Conservation (phyloP, 805 yeast genomes). For the Yamadazyma scolyti region DNA sequence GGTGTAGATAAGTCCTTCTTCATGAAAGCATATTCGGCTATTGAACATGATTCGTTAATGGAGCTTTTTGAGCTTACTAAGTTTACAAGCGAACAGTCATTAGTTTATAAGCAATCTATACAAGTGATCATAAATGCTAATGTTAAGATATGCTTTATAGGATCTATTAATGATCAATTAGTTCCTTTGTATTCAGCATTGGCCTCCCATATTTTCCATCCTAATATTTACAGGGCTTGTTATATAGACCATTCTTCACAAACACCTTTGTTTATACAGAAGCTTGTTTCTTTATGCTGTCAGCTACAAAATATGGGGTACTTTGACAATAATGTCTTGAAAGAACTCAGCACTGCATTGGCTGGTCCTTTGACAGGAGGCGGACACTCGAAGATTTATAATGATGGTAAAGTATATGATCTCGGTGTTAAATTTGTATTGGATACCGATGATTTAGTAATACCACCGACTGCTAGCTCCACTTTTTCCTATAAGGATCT, state of each 20-base stretch:
- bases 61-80: slow-evolving; percentile 89
- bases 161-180: slow-evolving; percentile 89
- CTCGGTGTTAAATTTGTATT: slow-evolving; percentile 71
- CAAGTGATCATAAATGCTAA: slow-evolving; percentile 62
- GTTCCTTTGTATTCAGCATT: slow-evolving; percentile 90
- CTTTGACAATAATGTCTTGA: slow-evolving; percentile 81
- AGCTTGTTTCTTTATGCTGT: slow-evolving; percentile 70
- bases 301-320: slow-evolving; percentile 71
- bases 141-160: slow-evolving; percentile 77
- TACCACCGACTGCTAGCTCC: slow-evolving; percentile 20
- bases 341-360: slow-evolving; percentile 66
- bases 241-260: slow-evolving; percentile 80
- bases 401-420: slow-evolving; percentile 80
- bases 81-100: slow-evolving; percentile 66
- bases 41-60: slow-evolving; percentile 80
- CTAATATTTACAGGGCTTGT: slow-evolving; percentile 84
- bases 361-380: slow-evolving; percentile 94
- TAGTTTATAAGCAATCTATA: slow-evolving; percentile 65
- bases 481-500: neutral
- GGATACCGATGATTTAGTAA: slow-evolving; percentile 62
- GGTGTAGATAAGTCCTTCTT: slow-evolving; percentile 83
- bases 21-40: slow-evolving; percentile 83
- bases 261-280: slow-evolving; percentile 74
- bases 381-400: slow-evolving; percentile 89
- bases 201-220: slow-evolving; percentile 80